Evolutionary conservation across 257 asterid genomes (phyloP).

Genomic region (Scutellaria baicalensis): DNA sequence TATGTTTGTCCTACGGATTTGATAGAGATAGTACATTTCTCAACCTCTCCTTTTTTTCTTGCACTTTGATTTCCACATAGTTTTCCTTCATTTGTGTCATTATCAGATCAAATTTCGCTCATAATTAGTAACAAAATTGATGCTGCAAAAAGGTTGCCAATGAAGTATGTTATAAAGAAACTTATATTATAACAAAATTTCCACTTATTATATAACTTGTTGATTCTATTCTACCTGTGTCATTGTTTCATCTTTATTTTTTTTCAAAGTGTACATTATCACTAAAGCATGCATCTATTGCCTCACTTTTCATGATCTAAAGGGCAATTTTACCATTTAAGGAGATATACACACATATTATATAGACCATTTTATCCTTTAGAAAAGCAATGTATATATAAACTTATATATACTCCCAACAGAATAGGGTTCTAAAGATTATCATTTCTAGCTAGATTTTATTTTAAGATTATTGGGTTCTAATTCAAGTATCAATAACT

Average conservation of each 20-base stretch:
- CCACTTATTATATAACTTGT: background rate
- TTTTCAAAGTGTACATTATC: slow-evolving; percentile 2
- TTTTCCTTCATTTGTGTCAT: slow-evolving; percentile 6
- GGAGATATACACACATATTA: background rate
- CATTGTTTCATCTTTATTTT: background rate
- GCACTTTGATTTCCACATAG: background rate
- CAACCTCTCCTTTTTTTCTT: slow-evolving; percentile 1
- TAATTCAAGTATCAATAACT: too few species aligned
- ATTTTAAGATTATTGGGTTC: too few species aligned
- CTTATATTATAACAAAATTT: background rate
- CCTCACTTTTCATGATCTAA: slow-evolving; percentile 14
- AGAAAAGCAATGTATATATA: background rate
- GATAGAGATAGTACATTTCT: slow-evolving; percentile 15
- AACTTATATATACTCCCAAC: too few species aligned
- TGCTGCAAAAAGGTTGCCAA: too few species aligned
- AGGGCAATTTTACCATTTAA: background rate
- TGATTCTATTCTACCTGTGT: background rate
- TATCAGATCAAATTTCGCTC: background rate
- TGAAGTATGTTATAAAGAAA: background rate
- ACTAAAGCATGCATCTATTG: slow-evolving; percentile 17
- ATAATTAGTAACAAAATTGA: too few species aligned
- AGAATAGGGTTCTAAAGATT: background rate
- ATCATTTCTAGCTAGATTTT: too few species aligned
- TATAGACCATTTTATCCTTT: background rate
- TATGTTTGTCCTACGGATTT: slow-evolving; percentile 10